Conservation (phyloP, 2,329 filamentous ascomycete species). For the Aulographum hederae region DNA sequence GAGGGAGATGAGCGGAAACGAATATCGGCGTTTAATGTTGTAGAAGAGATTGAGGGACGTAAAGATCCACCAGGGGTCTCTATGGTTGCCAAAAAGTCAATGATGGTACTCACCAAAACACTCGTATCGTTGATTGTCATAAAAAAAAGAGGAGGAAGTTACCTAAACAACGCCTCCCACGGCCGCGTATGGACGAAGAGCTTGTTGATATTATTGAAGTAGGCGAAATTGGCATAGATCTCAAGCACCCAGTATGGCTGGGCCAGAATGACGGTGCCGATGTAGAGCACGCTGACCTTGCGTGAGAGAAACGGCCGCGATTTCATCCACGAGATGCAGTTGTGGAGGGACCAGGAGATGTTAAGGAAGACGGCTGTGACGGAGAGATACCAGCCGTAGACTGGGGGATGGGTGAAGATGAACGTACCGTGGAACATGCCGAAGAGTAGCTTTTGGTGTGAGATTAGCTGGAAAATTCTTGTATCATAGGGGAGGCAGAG, state of each 20-base stretch:
- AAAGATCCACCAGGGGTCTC: conserved; percentile 52
- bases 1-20: conserved; percentile 38
- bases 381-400: conserved; percentile 46
- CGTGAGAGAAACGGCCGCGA: conserved; percentile 39
- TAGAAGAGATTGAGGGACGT: conserved; percentile 40
- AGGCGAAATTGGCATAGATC: conserved; percentile 47
- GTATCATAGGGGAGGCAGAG: background rate
- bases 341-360: conserved; percentile 45
- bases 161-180: conserved; percentile 41
- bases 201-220: conserved; percentile 36
- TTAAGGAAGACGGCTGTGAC: conserved; percentile 41
- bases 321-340: conserved; percentile 51
- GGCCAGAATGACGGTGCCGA: conserved; percentile 37
- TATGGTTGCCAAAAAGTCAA: conserved; percentile 7
- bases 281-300: conserved; percentile 34
- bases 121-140: too few relatives aligned
- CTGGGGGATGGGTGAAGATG: conserved; percentile 35
- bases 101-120: too few relatives aligned
- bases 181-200: conserved; percentile 38
- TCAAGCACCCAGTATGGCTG: conserved; percentile 48
- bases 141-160: background rate
- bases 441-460: too few relatives aligned
- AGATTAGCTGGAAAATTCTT: too few relatives aligned
- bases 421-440: conserved; percentile 40
- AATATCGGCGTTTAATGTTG: conserved; percentile 44